Conservation (phyloP, 768 basidiomycete species). For the Suillus lakei region DNA sequence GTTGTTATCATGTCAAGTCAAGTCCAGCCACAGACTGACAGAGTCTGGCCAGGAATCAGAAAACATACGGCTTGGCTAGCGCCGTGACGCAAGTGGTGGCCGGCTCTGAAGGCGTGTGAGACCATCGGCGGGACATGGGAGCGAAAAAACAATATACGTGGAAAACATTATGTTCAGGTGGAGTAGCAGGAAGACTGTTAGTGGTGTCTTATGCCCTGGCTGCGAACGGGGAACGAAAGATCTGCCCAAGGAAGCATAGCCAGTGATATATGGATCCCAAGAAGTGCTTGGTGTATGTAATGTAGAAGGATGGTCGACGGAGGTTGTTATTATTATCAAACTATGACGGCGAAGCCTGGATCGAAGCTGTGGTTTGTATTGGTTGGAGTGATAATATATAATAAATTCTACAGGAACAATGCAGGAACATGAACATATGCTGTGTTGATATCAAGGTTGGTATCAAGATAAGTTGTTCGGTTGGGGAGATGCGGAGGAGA, state of each 20-base stretch:
- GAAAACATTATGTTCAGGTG: background rate
- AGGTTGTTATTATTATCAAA: background rate
- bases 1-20: background rate
- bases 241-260: background rate
- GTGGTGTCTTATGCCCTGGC: background rate
- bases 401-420: background rate
- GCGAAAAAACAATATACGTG: background rate
- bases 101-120: background rate
- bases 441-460: background rate
- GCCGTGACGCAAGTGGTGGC: background rate
- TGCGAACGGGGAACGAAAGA: background rate
- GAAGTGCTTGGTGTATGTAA: background rate
- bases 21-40: background rate
- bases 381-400: background rate
- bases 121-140: background rate
- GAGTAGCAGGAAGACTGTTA: background rate
- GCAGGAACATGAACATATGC: background rate
- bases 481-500: constrained; percentile 1
- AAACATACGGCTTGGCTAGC: background rate
- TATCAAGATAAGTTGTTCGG: constrained; percentile 4
- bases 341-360: background rate
- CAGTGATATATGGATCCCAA: background rate
- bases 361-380: background rate
- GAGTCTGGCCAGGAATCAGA: background rate
- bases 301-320: background rate